Conservation (phyloP, 2,329 filamentous ascomycete genomes). For the Trichoderma oligosporum region DNA sequence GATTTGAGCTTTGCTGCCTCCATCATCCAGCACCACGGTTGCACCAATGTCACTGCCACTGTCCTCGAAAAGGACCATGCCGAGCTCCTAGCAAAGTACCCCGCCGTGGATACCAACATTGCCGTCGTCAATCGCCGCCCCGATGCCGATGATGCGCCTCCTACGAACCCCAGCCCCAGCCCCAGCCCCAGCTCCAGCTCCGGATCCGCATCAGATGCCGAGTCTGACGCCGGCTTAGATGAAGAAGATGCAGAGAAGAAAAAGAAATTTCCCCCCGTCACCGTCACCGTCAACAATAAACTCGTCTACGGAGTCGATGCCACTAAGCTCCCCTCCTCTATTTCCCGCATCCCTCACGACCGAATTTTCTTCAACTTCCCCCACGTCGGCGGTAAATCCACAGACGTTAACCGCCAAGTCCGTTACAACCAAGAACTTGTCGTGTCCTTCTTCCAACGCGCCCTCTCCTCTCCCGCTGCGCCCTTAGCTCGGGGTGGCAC, state of each 20-base stretch:
- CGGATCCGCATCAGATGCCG: constrained; percentile 3
- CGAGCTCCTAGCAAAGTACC: constrained; percentile 68
- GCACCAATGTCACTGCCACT: constrained; percentile 64
- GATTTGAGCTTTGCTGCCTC: constrained; percentile 75
- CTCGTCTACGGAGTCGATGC: constrained; percentile 65
- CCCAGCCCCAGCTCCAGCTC: constrained; percentile 26
- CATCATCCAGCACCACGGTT: constrained; percentile 62
- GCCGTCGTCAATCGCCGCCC: constrained; percentile 40
- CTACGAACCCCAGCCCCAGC: constrained; percentile 1
- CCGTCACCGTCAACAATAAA: constrained; percentile 29
- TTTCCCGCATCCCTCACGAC: constrained; percentile 55
- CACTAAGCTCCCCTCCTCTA: constrained; percentile 52
- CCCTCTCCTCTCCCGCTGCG: constrained; percentile 35
- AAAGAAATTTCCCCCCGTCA: constrained; percentile 22
- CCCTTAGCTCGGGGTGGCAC: constrained; percentile 46
- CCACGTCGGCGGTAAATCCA: constrained; percentile 87
- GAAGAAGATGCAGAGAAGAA: neutral
- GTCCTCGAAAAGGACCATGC: constrained; percentile 57
- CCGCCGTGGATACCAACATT: constrained; percentile 61
- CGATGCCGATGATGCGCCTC: constrained; percentile 1
- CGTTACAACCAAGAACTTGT: constrained; percentile 82
- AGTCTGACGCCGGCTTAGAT: neutral
- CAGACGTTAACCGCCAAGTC: constrained; percentile 91
- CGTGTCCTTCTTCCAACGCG: constrained; percentile 62
- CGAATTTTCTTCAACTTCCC: constrained; percentile 94